Evolutionary conservation across 2,329 filamentous ascomycete genomes (phyloP).

Genomic region (Aspergillus persii): DNA sequence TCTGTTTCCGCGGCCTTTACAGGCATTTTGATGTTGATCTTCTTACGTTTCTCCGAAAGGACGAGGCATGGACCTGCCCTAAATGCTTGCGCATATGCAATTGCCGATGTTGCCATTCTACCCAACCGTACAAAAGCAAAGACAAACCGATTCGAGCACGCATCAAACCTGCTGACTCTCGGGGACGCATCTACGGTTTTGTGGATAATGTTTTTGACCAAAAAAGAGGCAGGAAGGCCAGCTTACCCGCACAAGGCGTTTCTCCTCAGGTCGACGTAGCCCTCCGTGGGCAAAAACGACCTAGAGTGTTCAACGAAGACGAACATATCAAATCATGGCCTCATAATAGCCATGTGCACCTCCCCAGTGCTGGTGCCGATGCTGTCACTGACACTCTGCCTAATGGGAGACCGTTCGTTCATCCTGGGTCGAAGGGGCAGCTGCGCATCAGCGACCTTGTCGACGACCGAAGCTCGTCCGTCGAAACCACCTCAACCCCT

Average conservation of each 20-base stretch:
- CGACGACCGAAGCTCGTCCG: constrained; percentile 3
- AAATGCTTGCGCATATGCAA: constrained; percentile 36
- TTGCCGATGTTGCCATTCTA: constrained; percentile 37
- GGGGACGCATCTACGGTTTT: constrained; percentile 35
- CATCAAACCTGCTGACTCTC: constrained; percentile 31
- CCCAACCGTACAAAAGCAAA: constrained; percentile 31
- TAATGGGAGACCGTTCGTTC: not conserved
- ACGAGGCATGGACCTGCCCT: constrained; percentile 31
- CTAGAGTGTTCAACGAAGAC: not conserved
- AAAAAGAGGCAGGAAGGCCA: constrained; percentile 26
- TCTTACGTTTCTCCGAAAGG: constrained; percentile 28
- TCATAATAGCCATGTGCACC: not conserved
- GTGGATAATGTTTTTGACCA: constrained; percentile 40
- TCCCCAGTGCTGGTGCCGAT: not conserved
- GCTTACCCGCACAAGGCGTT: constrained; percentile 1
- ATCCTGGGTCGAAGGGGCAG: constrained; percentile 1
- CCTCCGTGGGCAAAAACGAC: constrained; percentile 12
- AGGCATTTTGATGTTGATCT: constrained; percentile 37
- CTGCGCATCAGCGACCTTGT: constrained; percentile 15
- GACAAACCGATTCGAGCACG: constrained; percentile 34
- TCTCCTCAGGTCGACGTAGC: constrained; percentile 3
- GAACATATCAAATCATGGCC: not conserved
- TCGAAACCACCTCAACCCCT: not conserved
- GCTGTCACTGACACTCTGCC: not conserved
- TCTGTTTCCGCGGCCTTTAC: constrained; percentile 36